Base-by-base conservation (phyloP, 2,329 filamentous ascomycete species). In the Stagonosporopsis rhizophila region DNA sequence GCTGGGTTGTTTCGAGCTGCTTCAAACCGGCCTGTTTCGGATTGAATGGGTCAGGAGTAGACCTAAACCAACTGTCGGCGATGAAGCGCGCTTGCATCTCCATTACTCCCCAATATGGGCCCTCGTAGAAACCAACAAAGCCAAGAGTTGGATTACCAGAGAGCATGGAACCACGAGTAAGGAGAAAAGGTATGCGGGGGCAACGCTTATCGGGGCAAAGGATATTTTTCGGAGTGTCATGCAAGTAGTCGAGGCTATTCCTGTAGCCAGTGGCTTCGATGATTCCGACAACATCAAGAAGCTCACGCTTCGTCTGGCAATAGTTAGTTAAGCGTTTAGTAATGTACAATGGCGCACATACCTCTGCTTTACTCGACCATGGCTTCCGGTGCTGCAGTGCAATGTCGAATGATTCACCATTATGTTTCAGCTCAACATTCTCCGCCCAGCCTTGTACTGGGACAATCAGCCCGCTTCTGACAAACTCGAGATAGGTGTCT, bases 41-140 rank as follows among this genome's bases (percentile, higher is more conserved):
- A 6, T 23, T 45, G 14, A n/a, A 49, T 66, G 2, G 67, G 50
- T 1, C 72, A 64, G 1, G 74, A 39, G 38, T 59, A n/a, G 27
- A 52, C 40, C 62, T 44, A 20, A 66, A 49, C 89, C 90, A 93
- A 11, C 85, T 71, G 12, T 82, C 74, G 0, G 87, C 81, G 6
- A 93, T 77, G 59, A 90, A 83, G 1, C 89, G 84, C 2, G 91
- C 88, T 75, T 96, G 91, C 88, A 92, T 90, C 73, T 95, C 91
- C 83, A 94, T 92, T 0, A 92, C 87, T 1, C 89, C 89, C 91
- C 91, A 96, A 72, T 91, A 95, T 0, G 91, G 90, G 0, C 89
- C 89, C 58, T 91, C 84, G 69, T 96, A 96, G 75, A 92, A 92
- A 0, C 91, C 91, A 1, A 95, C 87, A 66, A 95, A 93, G 0